Base-by-base conservation (phyloP, 108 stramenopile genomes). In the Tribonema minus region DNA sequence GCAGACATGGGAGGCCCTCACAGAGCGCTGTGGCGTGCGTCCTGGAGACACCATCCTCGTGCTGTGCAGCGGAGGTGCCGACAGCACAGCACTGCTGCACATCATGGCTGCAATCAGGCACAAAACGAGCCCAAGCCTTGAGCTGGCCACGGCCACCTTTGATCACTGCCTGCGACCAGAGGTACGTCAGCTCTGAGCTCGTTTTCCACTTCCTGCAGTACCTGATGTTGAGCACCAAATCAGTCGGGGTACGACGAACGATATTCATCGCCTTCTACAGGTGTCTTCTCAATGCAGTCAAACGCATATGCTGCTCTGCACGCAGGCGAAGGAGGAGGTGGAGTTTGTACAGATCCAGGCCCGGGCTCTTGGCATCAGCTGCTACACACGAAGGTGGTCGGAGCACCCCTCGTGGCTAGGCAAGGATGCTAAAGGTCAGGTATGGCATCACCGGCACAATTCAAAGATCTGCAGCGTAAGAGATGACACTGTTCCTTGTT, bases 11-110 rank as follows among this genome's bases (percentile, higher is more conserved):
- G n/a, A n/a, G n/a, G n/a, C n/a, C n/a, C n/a, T n/a, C n/a, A n/a
- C n/a, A n/a, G n/a, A 67, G 41, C 64, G 29, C 35, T 77, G 76
- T 40, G 68, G 67, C 35, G 76, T 77, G 38, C 32, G 31, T 20
- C 29, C 31, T 25, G 67, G 76, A 41, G 76, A 77, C 20, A 54
- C 46, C 9, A 20, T 54, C 15, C 46, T 68, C 31, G 32, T 35
- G 68, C 61, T 15, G 32, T 40, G 37, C 2, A 39, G 4, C 7
- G 63, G 37, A 0, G 28, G 64, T 1, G 36, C 36, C 3, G 37
- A 38, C 31, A 35, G 26, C 62, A 15, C 36, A 27, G 63, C 63
- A 5, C 4, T 62, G 12, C 3, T 64, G 7, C 36, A 37, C 3
- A 15, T 46, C 15, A 7, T 61, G 64, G 29, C 40, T 30, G 37